These are phyloP conservation scores for Tulasnella sp. DNA, from an alignment of 768 basidiomycete genomes.

Conservation along the genomic window DNA sequence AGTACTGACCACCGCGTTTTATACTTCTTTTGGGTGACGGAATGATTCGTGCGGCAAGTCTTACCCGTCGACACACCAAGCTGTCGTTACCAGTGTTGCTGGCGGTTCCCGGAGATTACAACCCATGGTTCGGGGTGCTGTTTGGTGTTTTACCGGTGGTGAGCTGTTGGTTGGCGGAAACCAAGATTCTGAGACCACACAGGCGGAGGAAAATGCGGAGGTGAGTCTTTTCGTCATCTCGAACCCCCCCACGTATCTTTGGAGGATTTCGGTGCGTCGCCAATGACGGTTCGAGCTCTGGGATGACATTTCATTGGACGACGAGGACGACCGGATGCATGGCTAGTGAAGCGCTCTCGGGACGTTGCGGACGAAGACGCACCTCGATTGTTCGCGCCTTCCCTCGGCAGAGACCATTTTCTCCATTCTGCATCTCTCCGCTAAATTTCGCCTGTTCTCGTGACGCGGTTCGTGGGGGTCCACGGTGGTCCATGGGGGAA, in stretches of 20 bases:
- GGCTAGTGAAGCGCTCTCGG: too few relatives aligned
- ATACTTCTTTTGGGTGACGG: too few relatives aligned
- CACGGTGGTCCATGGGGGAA: too few relatives aligned
- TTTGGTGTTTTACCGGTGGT: constrained; percentile 1
- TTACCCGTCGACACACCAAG: background rate
- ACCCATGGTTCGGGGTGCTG: background rate
- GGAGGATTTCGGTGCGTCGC: background rate
- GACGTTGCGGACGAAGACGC: too few relatives aligned
- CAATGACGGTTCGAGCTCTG: background rate
- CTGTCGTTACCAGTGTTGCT: constrained; percentile 2
- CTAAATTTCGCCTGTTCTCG: too few relatives aligned
- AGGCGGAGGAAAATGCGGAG: background rate
- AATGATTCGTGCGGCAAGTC: too few relatives aligned
- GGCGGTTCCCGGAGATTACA: constrained; percentile 1
- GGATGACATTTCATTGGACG: constrained; percentile 7
- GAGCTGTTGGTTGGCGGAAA: background rate
- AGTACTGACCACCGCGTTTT: too few relatives aligned
- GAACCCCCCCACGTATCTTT: too few relatives aligned
- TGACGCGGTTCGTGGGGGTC: too few relatives aligned
- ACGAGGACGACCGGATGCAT: background rate
- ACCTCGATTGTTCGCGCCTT: too few relatives aligned
- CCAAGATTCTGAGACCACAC: background rate
- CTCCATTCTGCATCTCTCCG: too few relatives aligned
- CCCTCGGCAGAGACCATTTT: too few relatives aligned
- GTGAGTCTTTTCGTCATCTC: background rate